Percentiles rank a stretch among this genome's conserved stretches.
Evolutionary conservation across 495 filamentous ascomycete species (phyloP).

Genomic region (Oleoguttula mirabilis): DNA sequence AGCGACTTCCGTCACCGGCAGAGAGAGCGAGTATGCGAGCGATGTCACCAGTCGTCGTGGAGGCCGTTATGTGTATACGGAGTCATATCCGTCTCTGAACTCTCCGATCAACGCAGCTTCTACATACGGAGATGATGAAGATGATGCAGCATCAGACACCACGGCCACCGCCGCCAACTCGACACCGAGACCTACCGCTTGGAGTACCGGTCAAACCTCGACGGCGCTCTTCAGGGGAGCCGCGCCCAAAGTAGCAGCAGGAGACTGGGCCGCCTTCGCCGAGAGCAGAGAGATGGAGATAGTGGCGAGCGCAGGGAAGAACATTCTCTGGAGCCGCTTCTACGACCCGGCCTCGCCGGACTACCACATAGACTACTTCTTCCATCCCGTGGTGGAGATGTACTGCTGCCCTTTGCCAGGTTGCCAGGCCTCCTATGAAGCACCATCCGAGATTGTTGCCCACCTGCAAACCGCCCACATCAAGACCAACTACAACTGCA

Average conservation of each 20-base stretch:
- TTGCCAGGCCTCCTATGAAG: slow-evolving; percentile 25
- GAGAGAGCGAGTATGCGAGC: not conserved
- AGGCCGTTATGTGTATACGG: not conserved
- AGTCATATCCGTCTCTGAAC: no score
- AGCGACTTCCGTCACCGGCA: no score
- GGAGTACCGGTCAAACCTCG: not conserved
- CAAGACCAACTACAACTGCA: slow-evolving; percentile 21
- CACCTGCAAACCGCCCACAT: slow-evolving; percentile 24
- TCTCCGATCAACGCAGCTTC: not conserved
- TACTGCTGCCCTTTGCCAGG: slow-evolving; percentile 27
- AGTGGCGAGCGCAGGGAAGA: not conserved
- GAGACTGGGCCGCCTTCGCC: slow-evolving; percentile 5
- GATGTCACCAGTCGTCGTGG: slow-evolving; percentile 7
- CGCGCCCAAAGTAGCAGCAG: slow-evolving; percentile 12
- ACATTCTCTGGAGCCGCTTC: slow-evolving; percentile 23
- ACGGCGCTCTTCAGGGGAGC: slow-evolving; percentile 20
- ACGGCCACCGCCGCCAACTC: not conserved
- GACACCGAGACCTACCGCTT: not conserved
- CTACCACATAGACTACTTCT: slow-evolving; percentile 26
- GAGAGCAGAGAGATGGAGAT: slow-evolving; percentile 1
- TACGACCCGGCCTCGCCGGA: slow-evolving; percentile 24
- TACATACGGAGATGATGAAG: not conserved
- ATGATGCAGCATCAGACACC: not conserved
- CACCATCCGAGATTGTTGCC: slow-evolving; percentile 9
- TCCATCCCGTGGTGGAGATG: slow-evolving; percentile 9